These are phyloP conservation scores for Besnoitia besnoiti DNA, from an alignment of 169 alveolate genomes.

Conservation along the genomic window DNA sequence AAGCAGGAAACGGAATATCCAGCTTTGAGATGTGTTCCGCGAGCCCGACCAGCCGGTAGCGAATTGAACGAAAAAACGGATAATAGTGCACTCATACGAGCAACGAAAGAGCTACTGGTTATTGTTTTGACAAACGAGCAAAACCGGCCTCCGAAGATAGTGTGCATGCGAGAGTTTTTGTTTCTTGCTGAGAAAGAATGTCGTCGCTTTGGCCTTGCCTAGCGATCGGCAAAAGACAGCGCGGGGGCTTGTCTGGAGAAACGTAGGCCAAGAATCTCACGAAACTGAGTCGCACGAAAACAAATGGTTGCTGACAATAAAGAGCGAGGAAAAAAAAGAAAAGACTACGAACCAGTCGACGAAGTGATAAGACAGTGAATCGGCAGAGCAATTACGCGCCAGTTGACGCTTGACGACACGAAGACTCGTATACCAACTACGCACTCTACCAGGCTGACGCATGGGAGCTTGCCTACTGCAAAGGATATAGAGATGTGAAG, in stretches of 20 bases:
- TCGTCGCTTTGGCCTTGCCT: constrained; percentile 2
- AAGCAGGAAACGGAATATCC: background rate
- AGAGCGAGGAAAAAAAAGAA: background rate
- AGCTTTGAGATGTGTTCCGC: background rate
- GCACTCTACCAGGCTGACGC: background rate
- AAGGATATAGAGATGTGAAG: too few species aligned
- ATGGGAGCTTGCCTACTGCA: background rate
- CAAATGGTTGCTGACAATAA: background rate
- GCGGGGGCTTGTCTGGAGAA: background rate
- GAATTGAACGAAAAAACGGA: background rate
- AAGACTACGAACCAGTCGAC: background rate
- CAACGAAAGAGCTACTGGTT: background rate
- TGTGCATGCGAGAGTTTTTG: background rate
- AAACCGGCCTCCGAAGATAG: background rate
- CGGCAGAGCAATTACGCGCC: background rate
- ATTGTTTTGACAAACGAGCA: background rate
- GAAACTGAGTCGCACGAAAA: background rate
- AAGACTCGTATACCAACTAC: background rate
- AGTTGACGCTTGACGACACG: background rate
- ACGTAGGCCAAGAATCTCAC: background rate
- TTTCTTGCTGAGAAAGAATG: background rate
- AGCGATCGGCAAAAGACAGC: background rate
- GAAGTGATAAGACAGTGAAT: too few species aligned
- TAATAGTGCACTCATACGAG: background rate
- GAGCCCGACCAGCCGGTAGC: background rate